Percentiles rank a stretch among this genome's conserved stretches.
Conservation (phyloP, 306 rosid genomes). For the Dalbergia oliveri region DNA sequence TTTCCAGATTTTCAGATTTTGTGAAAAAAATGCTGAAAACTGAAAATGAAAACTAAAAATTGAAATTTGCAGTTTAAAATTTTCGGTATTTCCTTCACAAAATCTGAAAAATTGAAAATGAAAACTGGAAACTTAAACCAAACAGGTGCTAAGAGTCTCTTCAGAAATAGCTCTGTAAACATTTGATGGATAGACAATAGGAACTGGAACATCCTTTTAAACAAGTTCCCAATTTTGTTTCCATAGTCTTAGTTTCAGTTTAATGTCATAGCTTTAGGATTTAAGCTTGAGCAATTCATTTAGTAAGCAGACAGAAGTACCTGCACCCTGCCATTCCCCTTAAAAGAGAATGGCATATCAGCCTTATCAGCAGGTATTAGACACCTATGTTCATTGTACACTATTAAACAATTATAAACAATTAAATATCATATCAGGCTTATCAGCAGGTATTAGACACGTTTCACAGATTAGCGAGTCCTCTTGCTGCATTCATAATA, state of each 20-base stretch:
- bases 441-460: background rate
- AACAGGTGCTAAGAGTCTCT: background rate
- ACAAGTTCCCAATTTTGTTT: no score
- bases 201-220: no score
- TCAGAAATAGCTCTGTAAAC: background rate
- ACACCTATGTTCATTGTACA: background rate
- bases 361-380: no score
- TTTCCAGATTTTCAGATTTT: no score
- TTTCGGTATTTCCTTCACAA: no score
- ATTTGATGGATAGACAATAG: background rate
- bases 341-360: no score
- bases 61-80: no score
- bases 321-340: background rate
- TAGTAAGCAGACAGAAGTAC: background rate
- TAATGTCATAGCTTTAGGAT: background rate
- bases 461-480: constrained; percentile 19
- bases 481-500: background rate
- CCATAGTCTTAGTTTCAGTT: no score
- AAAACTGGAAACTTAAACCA: no score
- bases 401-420: constrained; percentile 5
- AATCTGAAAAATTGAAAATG: no score
- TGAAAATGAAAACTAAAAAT: no score
- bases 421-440: constrained; percentile 2
- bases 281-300: constrained; percentile 2
- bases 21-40: no score